A percentile compares a stretch with the other conserved stretches of the same genome.
These are phyloP conservation scores for Amanita exitialis DNA, from an alignment of 768 basidiomycete genomes.

Conservation along the genomic window DNA sequence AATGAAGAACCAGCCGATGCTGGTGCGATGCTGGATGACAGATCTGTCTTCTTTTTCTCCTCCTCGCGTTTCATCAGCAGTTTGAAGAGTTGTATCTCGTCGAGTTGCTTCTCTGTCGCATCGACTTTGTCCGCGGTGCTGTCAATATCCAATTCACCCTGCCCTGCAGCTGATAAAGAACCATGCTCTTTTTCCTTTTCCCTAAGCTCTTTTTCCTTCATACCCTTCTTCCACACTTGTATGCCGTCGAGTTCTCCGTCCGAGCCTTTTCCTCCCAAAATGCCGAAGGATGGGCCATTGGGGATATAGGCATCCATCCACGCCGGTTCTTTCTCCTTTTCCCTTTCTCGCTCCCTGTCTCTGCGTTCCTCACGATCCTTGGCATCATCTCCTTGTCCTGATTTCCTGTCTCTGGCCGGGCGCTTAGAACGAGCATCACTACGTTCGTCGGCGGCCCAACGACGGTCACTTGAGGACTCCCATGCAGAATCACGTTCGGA, in stretches of 20 bases:
- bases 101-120: slow-evolving; percentile 35
- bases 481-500: slow-evolving; percentile 33
- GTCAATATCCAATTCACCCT: slow-evolving; percentile 7
- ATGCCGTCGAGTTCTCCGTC: slow-evolving; percentile 74
- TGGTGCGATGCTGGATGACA: slow-evolving; percentile 5
- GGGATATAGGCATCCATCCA: slow-evolving; percentile 91
- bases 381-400: slow-evolving; percentile 27
- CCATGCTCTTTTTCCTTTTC: slow-evolving; percentile 25
- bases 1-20: background rate
- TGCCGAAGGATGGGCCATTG: slow-evolving; percentile 40
- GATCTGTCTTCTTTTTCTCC: slow-evolving; percentile 29
- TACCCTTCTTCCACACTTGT: slow-evolving; percentile 79
- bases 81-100: slow-evolving; percentile 81
- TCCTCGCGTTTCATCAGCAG: slow-evolving; percentile 77
- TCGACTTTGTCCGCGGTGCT: slow-evolving; percentile 14
- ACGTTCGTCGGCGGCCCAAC: slow-evolving; percentile 55
- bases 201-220: slow-evolving; percentile 67
- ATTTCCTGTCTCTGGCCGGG: slow-evolving; percentile 40
- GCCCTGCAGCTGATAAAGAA: background rate
- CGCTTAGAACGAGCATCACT: slow-evolving; percentile 51
- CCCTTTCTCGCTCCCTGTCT: slow-evolving; percentile 41
- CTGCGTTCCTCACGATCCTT: slow-evolving; percentile 39
- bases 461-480: slow-evolving; percentile 39
- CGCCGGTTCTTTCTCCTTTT: slow-evolving; percentile 79
- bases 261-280: slow-evolving; percentile 48